A percentile compares a stretch with the other conserved stretches of the same genome.
Evolutionary conservation across 2,329 filamentous ascomycete species (phyloP).

Genomic region (Simplicillium aogashimaense): DNA sequence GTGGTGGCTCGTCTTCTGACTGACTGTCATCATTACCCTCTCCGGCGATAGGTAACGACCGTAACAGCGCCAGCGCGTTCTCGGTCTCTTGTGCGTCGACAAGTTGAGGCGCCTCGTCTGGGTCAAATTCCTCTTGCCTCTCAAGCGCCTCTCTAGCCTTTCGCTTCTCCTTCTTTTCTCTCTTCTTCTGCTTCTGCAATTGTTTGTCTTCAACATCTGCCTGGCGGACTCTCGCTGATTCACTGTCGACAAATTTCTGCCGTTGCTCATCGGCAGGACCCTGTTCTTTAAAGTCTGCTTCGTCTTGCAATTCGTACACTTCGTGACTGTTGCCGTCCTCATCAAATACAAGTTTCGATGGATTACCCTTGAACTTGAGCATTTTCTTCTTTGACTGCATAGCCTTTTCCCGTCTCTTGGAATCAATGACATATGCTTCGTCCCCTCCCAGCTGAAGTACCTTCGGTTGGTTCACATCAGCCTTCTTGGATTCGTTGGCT

Average conservation of each 20-base stretch:
- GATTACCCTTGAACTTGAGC: constrained; percentile 79
- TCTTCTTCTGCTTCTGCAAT: constrained; percentile 65
- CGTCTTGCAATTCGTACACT: constrained; percentile 79
- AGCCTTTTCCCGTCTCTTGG: constrained; percentile 91
- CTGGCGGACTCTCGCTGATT: constrained; percentile 58
- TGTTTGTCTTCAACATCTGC: constrained; percentile 80
- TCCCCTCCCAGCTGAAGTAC: constrained; percentile 57
- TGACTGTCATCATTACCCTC: constrained; percentile 18
- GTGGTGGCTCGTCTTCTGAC: constrained; percentile 33
- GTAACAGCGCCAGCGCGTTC: constrained; percentile 47
- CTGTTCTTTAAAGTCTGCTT: constrained; percentile 66
- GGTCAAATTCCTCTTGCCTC: constrained; percentile 14
- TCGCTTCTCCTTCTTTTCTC: constrained; percentile 64
- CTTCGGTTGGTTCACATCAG: constrained; percentile 36
- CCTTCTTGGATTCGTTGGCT: constrained; percentile 36
- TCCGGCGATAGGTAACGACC: constrained; percentile 43
- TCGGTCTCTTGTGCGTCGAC: constrained; percentile 32
- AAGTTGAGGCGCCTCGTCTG: constrained; percentile 20
- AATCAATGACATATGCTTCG: constrained; percentile 75
- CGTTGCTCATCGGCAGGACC: constrained; percentile 71
- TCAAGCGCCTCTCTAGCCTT: constrained; percentile 53
- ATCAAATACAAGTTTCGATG: constrained; percentile 81
- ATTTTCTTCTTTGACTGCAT: constrained; percentile 91
- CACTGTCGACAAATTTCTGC: constrained; percentile 65
- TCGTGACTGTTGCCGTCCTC: constrained; percentile 81